A percentile compares a stretch with the other conserved stretches of the same genome.
Evolutionary conservation across 164 flowering plant species (phyloP).

Genomic region (Magnolia kwangsiensis): DNA sequence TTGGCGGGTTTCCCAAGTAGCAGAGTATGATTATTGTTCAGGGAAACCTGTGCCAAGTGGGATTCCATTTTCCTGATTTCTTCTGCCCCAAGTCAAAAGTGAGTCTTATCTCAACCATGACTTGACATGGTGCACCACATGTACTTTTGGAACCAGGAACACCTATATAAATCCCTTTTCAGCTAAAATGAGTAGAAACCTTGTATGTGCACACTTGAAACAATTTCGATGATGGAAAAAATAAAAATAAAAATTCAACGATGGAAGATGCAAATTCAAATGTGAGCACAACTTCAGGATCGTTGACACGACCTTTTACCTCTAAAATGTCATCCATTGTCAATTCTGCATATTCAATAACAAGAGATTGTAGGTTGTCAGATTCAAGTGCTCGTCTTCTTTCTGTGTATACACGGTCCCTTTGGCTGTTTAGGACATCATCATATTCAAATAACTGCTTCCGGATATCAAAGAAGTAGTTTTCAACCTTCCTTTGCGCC

Average conservation of each 20-base stretch:
- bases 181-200: too few species aligned
- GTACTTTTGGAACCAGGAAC: neutral
- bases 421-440: constrained; percentile 96
- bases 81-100: neutral
- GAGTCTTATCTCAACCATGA: neutral
- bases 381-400: constrained; percentile 93
- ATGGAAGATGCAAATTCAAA: neutral
- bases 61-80: neutral
- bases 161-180: too few species aligned
- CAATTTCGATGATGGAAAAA: neutral
- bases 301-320: constrained; percentile 29
- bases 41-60: neutral
- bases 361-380: constrained; percentile 74
- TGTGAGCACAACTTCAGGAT: neutral
- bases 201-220: too few species aligned
- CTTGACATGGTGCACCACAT: neutral
- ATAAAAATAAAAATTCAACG: neutral
- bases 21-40: neutral
- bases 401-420: constrained; percentile 96
- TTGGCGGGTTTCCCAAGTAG: neutral
- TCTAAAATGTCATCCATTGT: constrained; percentile 98
- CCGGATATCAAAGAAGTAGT: constrained; percentile 92
- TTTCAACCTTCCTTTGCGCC: constrained; percentile 98
- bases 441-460: constrained; percentile 95
- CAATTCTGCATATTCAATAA: constrained; percentile 93